Conservation (phyloP, 306 rosid species). For the Glycine tomentella region DNA sequence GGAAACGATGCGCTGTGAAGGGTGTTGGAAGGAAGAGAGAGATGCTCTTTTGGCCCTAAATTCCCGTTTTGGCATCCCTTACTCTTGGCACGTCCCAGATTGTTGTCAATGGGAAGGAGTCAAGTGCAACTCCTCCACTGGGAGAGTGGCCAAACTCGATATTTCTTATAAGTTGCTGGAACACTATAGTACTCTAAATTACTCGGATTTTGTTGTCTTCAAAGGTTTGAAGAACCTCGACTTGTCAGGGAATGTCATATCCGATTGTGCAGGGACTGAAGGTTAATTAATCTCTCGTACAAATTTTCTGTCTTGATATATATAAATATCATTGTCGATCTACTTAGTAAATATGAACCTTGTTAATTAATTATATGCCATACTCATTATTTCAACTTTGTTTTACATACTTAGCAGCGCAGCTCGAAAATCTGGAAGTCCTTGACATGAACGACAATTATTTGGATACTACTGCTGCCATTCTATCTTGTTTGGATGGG, state of each 20-base stretch:
- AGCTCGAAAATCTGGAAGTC: conserved; percentile 27
- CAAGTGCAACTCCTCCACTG: conserved; percentile 12
- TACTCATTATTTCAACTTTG: neutral
- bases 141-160: neutral
- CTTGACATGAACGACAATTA: neutral
- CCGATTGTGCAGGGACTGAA: too few relatives aligned
- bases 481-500: neutral
- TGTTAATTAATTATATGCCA: too few relatives aligned
- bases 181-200: too few relatives aligned
- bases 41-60: neutral
- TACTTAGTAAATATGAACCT: too few relatives aligned
- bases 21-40: conserved; percentile 41
- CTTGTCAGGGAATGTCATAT: too few relatives aligned
- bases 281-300: too few relatives aligned
- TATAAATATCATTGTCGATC: too few relatives aligned
- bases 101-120: conserved; percentile 32
- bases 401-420: neutral
- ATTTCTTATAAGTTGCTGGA: too few relatives aligned
- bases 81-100: neutral
- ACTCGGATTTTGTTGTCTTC: too few relatives aligned
- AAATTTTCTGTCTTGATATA: too few relatives aligned
- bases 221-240: too few relatives aligned
- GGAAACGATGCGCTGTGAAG: conserved; percentile 7
- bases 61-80: neutral
- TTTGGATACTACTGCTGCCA: neutral